Base-by-base conservation (phyloP, 1,284 basidiomycete genomes). In the Cutaneotrichosporon cavernicola region DNA sequence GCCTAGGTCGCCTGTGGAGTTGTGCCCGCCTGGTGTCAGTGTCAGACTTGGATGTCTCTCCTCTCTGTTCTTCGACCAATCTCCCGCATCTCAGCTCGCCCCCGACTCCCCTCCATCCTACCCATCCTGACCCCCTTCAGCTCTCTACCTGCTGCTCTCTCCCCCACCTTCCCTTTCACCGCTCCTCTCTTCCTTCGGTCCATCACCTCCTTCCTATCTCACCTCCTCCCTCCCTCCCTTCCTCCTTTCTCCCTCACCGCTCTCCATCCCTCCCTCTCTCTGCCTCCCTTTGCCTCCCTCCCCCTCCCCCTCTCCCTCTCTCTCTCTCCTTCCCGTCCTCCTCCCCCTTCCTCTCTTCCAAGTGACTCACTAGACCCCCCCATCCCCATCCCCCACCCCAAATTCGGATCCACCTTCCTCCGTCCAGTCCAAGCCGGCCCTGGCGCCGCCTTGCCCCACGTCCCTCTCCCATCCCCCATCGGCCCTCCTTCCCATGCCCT, bases 321-420 rank as follows among this genome's bases (percentile, higher is more conserved):
- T 18, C 16, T 14, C 14, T 6, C 14, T 5, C 13, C 40, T 16
- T 13, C 40, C 5, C 40, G 2, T 13, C 10, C 14, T 6, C 40
- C 14, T 13, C 40, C 11, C 5, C 40, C 11, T 18, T 13, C 10
- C 10, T 13, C 16, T 43, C 11, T 1, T 18, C 40, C 10, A 18
- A 6, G 5, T 6, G 6, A 46, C 43, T 46, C 43, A 46, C 43
- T 46, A n/a, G 55, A 46, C 22, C 60, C 56, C 38, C 67, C 67
- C 59, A 68, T 57, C 7, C 67, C 67, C 60, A 62, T 63, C 7
- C 67, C 67, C 5, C 26, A 55, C 32, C 67, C 67, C 7, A 65
- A 38, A 38, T 68, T 40, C 5, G 61, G 53, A 34, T 59, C 60
- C 3, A 52, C 38, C 16, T 34, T 30, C 21, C 61, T n/a, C 9